Conservation (phyloP, 805 yeast genomes). For the Metschnikowia chrysomelidarum region DNA sequence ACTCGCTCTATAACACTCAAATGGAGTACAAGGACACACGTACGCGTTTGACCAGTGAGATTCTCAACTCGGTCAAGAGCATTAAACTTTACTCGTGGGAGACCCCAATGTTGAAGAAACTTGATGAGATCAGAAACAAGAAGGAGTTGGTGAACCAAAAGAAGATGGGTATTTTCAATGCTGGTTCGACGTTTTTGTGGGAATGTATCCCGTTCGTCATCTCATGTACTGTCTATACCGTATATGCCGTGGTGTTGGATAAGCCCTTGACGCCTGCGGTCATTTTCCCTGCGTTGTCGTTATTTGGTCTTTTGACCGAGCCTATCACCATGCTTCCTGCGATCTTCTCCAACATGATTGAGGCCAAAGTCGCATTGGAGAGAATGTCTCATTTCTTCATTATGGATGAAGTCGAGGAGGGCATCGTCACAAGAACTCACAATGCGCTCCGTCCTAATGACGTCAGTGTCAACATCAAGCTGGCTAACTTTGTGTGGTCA, state of each 20-base stretch:
- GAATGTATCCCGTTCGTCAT: conserved; percentile 38
- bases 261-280: conserved; percentile 34
- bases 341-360: conserved; percentile 27
- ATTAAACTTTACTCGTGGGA: conserved; percentile 74
- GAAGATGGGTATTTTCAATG: conserved; percentile 40
- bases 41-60: conserved; percentile 57
- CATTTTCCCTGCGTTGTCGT: conserved; percentile 40
- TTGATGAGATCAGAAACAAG: conserved; percentile 54
- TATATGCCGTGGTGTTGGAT: conserved; percentile 25
- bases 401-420: conserved; percentile 33
- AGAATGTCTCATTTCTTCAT: conserved; percentile 34
- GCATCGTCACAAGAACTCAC: conserved; percentile 21
- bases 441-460: conserved; percentile 21
- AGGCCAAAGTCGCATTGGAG: conserved; percentile 30
- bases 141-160: conserved; percentile 52
- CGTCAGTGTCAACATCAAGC: conserved; percentile 38
- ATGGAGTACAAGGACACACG: conserved; percentile 64
- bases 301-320: conserved; percentile 35
- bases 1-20: conserved; percentile 48
- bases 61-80: conserved; percentile 57
- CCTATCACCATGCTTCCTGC: conserved; percentile 36
- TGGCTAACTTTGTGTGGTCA: conserved; percentile 57
- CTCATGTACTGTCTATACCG: conserved; percentile 32
- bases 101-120: conserved; percentile 53
- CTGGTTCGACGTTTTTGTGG: conserved; percentile 35